Conservation (phyloP, 228 moss, liverwort and hornwort genomes). For the Sphagnum fallax region DNA sequence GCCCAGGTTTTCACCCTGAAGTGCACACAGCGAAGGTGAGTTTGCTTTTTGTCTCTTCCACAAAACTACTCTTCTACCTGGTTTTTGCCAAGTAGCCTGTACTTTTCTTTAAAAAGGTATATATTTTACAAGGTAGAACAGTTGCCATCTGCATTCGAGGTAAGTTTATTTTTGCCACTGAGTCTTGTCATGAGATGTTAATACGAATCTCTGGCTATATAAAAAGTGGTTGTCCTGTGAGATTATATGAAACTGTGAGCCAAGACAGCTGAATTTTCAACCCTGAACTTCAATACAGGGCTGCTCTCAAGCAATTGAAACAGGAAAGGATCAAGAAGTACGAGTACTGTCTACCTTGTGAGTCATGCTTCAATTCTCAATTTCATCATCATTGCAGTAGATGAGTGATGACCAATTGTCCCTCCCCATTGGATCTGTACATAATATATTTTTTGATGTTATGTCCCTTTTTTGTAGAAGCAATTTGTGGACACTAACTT, state of each 20-base stretch:
- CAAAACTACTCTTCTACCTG: not conserved
- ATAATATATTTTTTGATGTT: not conserved
- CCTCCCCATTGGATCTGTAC: not conserved
- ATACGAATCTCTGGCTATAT: no score
- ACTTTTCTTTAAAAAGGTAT: not conserved
- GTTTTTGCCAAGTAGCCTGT: not conserved
- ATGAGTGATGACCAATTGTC: no score
- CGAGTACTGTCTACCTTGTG: conserved; percentile 87
- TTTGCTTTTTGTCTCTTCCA: not conserved
- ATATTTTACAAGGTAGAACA: no score
- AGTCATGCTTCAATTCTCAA: conserved; percentile 5
- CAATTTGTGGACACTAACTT: not conserved
- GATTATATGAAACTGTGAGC: no score
- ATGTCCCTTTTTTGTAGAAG: not conserved
- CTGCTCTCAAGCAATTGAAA: conserved; percentile 84
- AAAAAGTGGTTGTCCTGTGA: no score
- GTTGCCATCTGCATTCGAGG: no score
- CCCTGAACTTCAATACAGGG: conserved; percentile 17
- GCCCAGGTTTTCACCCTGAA: conserved; percentile 76
- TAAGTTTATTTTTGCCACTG: no score
- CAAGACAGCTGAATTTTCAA: no score
- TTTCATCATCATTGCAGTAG: no score
- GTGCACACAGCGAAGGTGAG: conserved; percentile 71
- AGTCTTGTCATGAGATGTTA: no score
- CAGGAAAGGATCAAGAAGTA: conserved; percentile 90